phyloP scores from a whole-genome alignment of 306 rosid genomes.

The Medicago lupulina region DNA sequence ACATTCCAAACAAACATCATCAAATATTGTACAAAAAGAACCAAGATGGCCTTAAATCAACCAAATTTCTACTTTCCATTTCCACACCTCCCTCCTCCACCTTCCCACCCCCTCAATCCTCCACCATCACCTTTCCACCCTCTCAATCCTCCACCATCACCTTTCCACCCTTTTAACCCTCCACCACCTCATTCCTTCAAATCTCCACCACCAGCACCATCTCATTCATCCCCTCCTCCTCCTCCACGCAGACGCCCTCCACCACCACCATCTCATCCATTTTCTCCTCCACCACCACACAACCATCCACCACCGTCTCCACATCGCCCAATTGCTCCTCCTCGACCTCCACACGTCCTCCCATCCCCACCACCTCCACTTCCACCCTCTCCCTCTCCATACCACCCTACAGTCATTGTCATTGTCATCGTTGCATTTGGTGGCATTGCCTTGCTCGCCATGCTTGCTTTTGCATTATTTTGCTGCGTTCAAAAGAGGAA shows the following conservation, averaged over 20 bases:
- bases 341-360: slow-evolving; percentile 49
- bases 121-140: slow-evolving; percentile 42
- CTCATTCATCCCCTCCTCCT: slow-evolving; percentile 32
- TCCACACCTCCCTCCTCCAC: slow-evolving; percentile 50
- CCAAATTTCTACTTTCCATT: slow-evolving; percentile 48
- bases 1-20: slow-evolving; percentile 35
- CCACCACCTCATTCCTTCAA: slow-evolving; percentile 30
- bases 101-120: slow-evolving; percentile 46
- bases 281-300: slow-evolving; percentile 36
- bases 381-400: slow-evolving; percentile 64
- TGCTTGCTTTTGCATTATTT: slow-evolving; percentile 65
- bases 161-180: slow-evolving; percentile 12
- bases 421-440: slow-evolving; percentile 64
- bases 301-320: slow-evolving; percentile 52
- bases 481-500: slow-evolving; percentile 59
- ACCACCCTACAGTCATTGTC: slow-evolving; percentile 61
- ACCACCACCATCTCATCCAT: slow-evolving; percentile 43
- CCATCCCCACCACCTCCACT: slow-evolving; percentile 48
- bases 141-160: slow-evolving; percentile 41
- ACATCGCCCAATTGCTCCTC: slow-evolving; percentile 40
- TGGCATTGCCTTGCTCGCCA: slow-evolving; percentile 57
- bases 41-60: slow-evolving; percentile 52
- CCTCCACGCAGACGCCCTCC: slow-evolving; percentile 40
- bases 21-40: neutral
- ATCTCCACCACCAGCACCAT: slow-evolving; percentile 29